phyloP scores from a whole-genome alignment of 1,284 basidiomycete genomes.

The Cutaneotrichosporon sp. region DNA sequence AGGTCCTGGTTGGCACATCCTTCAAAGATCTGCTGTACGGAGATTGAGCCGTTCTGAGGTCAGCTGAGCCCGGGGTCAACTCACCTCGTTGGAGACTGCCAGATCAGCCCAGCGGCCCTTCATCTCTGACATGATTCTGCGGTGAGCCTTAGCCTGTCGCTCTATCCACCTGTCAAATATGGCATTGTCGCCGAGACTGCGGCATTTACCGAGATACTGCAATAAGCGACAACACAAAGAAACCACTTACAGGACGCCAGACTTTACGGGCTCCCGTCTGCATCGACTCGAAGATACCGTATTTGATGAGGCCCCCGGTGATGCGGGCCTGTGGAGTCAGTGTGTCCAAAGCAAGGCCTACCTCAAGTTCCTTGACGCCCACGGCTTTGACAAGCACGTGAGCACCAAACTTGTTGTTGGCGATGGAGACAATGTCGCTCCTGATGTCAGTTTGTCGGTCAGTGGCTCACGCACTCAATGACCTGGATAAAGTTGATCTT shows the following conservation, averaged over 20 bases:
- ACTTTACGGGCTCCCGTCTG: slow-evolving; percentile 40
- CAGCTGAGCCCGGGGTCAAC: background rate
- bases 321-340: slow-evolving; percentile 21
- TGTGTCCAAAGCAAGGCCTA: slow-evolving; percentile 1
- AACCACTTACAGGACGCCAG: slow-evolving; percentile 41
- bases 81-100: slow-evolving; percentile 37
- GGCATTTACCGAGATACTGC: slow-evolving; percentile 42
- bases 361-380: slow-evolving; percentile 38
- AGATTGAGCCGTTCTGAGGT: slow-evolving; percentile 40
- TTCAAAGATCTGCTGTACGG: slow-evolving; percentile 44
- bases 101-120: slow-evolving; percentile 36
- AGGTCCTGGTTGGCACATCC: slow-evolving; percentile 37
- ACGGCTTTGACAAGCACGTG: slow-evolving; percentile 44
- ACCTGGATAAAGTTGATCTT: slow-evolving; percentile 35
- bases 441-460: slow-evolving; percentile 24
- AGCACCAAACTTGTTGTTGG: slow-evolving; percentile 43
- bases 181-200: slow-evolving; percentile 21
- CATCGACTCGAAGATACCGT: slow-evolving; percentile 40
- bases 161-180: slow-evolving; percentile 33
- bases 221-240: background rate
- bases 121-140: slow-evolving; percentile 36
- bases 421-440: slow-evolving; percentile 37
- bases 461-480: slow-evolving; percentile 25
- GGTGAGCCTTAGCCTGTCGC: background rate
- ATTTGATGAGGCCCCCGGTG: slow-evolving; percentile 31